phyloP scores from a whole-genome alignment of 2,329 filamentous ascomycete species.

The Verruconis gallopava region DNA sequence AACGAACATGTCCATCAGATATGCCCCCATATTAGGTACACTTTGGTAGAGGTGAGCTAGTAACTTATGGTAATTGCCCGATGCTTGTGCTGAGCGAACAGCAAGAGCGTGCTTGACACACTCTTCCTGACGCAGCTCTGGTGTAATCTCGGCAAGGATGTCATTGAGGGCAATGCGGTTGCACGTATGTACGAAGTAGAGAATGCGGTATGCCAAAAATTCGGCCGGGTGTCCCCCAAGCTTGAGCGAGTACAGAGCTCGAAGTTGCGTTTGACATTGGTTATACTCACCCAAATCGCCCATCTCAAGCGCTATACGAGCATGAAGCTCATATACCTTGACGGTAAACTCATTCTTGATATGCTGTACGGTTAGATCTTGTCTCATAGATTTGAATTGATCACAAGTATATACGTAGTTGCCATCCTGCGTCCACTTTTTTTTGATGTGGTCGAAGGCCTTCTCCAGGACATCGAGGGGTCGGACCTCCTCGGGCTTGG shows the following conservation, averaged over 20 bases:
- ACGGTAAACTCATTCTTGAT: slow-evolving; percentile 96
- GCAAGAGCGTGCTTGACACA: slow-evolving; percentile 83
- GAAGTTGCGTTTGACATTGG: slow-evolving; percentile 97
- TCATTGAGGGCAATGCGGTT: slow-evolving; percentile 98
- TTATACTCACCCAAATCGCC: slow-evolving; percentile 99
- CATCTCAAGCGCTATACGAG: slow-evolving; percentile 93
- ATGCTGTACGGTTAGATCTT: slow-evolving; percentile 95
- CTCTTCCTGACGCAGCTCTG: slow-evolving; percentile 78
- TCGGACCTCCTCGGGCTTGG: slow-evolving; percentile 77
- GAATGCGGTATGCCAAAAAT: slow-evolving; percentile 98
- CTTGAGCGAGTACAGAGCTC: slow-evolving; percentile 75
- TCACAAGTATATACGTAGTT: slow-evolving; percentile 98
- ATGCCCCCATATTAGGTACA: slow-evolving; percentile 92
- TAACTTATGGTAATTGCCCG: slow-evolving; percentile 95
- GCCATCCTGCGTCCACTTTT: slow-evolving; percentile 85
- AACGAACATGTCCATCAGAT: slow-evolving; percentile 99
- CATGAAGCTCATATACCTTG: slow-evolving; percentile 92
- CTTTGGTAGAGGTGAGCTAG: slow-evolving; percentile 82
- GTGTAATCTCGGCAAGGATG: slow-evolving; percentile 95
- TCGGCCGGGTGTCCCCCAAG: slow-evolving; percentile 83
- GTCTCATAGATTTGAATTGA: slow-evolving; percentile 95
- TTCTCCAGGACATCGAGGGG: slow-evolving; percentile 68
- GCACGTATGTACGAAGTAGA: slow-evolving; percentile 98
- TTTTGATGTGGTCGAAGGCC: slow-evolving; percentile 78
- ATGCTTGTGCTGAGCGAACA: slow-evolving; percentile 79